Base-by-base conservation (phyloP, 176 grass and related monocot genomes). In the Neostapfia colusana region DNA sequence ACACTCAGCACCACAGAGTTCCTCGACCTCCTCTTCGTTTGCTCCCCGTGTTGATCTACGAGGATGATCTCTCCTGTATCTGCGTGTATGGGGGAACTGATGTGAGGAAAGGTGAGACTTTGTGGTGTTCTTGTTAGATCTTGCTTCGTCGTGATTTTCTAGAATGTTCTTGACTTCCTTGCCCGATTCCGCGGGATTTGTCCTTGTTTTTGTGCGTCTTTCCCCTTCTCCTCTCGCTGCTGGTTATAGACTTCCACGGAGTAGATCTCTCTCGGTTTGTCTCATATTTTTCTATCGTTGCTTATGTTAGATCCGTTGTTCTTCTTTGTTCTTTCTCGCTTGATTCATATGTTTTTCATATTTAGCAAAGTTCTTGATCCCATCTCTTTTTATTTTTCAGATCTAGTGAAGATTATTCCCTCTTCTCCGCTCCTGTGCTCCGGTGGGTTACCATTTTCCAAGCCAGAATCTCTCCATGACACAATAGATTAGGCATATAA, bases 41-140 rank as follows among this genome's bases (percentile, higher is more conserved):
- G 46, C 65, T 44, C 59, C 6, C 63, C 8, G 37, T 40, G 69
- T 65, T 76, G 86, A 88, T 88, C 86, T 80, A 17, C 35, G 42
- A 18, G 59, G 72, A 46, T 64, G 84, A 51, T 48, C 16, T 10
- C 7, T 26, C 41, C 44, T 2, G 12, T 40, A 18, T 10, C 24
- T 16, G 62, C 43, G 44, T 37, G 54, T 63, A 36, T 13, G 16
- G 58, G 23, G 73, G 58, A 66, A 14, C 63, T 4, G 53, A 2
- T 36, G 49, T 20, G 63, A 83, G 64, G 69, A 65, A 69, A 87
- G 67, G 79, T 82, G 69, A 79, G 80, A 27, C 1, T 24, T 44
- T 42, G 20, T 5, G 57, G 16, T 28, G 11, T 57, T 27, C 64
- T 38, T 67, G 20, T 2, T 56, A 48, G 35, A 63, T 81, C 34